Evolutionary conservation across 2,329 filamentous ascomycete species (phyloP).

Genomic region (Alternaria sp.): DNA sequence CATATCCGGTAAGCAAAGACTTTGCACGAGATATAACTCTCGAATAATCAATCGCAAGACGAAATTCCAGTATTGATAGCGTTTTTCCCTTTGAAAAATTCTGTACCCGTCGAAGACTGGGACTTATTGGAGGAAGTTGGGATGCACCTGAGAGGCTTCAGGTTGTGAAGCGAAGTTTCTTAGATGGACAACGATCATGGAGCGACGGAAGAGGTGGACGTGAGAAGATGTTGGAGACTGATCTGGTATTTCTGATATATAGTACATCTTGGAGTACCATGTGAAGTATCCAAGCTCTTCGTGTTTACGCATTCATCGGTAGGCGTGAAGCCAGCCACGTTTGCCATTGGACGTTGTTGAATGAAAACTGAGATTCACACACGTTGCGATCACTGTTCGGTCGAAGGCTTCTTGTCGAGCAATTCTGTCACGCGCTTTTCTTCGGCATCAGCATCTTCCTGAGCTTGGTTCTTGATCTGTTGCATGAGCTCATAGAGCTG

Average conservation of each 20-base stretch:
- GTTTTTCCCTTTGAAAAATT: background rate
- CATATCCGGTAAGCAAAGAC: conserved; percentile 47
- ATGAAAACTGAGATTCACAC: conserved; percentile 16
- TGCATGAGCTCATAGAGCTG: conserved; percentile 96
- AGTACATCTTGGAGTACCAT: conserved; percentile 18
- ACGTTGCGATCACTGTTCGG: conserved; percentile 33
- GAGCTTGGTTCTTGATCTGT: conserved; percentile 69
- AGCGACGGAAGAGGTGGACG: conserved; percentile 3
- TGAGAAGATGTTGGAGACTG: conserved; percentile 13
- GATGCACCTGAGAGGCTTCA: background rate
- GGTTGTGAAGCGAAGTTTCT: background rate
- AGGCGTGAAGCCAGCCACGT: conserved; percentile 24
- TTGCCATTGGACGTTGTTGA: conserved; percentile 19
- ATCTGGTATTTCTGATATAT: conserved; percentile 27
- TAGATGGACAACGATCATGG: conserved; percentile 1
- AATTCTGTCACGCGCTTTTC: conserved; percentile 25
- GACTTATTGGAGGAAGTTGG: background rate
- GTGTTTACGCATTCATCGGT: conserved; percentile 16
- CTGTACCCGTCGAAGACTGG: background rate
- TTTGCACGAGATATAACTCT: background rate
- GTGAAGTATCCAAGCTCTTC: conserved; percentile 19
- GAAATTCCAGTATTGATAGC: background rate
- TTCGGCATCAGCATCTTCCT: conserved; percentile 56
- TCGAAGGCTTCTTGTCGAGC: conserved; percentile 47
- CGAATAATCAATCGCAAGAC: conserved; percentile 4